A percentile compares a stretch with the other conserved stretches of the same genome.
These are phyloP conservation scores for Picochlorum sp. DNA, from an alignment of 139 green algal species.

Conservation along the genomic window DNA sequence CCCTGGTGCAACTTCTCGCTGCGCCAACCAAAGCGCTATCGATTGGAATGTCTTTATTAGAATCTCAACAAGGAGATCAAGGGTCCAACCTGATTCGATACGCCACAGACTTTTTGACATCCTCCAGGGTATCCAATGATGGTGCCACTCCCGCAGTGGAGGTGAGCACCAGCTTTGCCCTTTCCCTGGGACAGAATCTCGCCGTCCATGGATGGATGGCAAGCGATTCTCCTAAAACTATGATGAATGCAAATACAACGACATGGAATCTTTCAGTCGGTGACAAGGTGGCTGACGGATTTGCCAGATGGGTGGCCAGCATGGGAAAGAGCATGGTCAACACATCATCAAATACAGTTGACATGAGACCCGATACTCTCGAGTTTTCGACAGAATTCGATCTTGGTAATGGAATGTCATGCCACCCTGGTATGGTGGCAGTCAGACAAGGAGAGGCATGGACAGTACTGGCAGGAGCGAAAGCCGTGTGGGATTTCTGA, in stretches of 20 bases:
- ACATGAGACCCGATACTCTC: slow-evolving; percentile 16
- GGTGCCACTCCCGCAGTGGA: no score
- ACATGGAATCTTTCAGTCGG: no score
- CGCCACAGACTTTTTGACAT: no score
- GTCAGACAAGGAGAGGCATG: not conserved
- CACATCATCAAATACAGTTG: not conserved
- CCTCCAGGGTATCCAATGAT: no score
- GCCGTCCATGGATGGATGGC: no score
- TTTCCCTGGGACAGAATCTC: no score
- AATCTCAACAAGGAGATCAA: not conserved
- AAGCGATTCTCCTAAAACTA: no score
- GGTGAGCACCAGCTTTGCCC: no score
- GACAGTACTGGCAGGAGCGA: not conserved
- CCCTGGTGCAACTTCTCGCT: not conserved
- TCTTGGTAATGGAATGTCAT: slow-evolving; percentile 22
- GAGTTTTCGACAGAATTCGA: slow-evolving; percentile 25
- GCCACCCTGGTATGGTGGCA: slow-evolving; percentile 21
- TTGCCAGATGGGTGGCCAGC: no score
- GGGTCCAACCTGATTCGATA: not conserved
- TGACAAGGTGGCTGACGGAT: no score
- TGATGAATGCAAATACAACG: no score
- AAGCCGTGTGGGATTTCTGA: slow-evolving; percentile 12
- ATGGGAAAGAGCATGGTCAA: no score
- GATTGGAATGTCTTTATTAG: not conserved
- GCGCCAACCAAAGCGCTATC: not conserved